Base-by-base conservation (phyloP, 2,329 filamentous ascomycete species). In the Aspergillus niger region DNA sequence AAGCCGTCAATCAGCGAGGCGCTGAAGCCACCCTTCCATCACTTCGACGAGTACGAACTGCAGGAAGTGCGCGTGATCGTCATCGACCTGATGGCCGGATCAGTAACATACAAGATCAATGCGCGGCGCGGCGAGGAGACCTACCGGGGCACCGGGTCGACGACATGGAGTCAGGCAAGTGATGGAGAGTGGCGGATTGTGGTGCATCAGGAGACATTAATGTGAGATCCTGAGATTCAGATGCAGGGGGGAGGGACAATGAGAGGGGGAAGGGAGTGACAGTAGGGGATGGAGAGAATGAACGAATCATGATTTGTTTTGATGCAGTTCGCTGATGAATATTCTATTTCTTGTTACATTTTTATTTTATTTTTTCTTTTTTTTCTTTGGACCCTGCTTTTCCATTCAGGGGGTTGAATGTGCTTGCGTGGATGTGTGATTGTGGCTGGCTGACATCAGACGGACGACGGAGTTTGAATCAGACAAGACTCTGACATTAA, bases 101-200 rank as follows among this genome's bases (percentile, higher is more conserved):
- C 69, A 1, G 67, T 76, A 5, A 76, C 74, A 5, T 76, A 75
- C 58, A 67, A 68, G 39, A 63, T 77, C 41, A 66, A 68, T 13
- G 74, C 74, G 2, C 58, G 65, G 3, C 61, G 68, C 10, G 71
- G 69, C 2, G 63, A 69, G 24, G 66, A 65, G 30, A 55, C 65
- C 26, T 76, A 73, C 22, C 61, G 64, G 13, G 73, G 70, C 0
- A 72, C 69, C 1, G 71, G 69, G 20, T 70, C 71, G 17, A 71
- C 72, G 24, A 77, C 74, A 3, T 77, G 74, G 74, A 71, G 71
- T 26, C 74, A 76, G 61, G 73, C 63, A 7, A 75, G 73, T 6
- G 74, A 77, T 63, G 74, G 73, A 13, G 74, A 77, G 59, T 77
- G 74, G 74, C 67, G 67, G 55, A 59, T 77, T 24, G 67, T 69